These are phyloP conservation scores for Phyllosticta paracitricarpa DNA, from an alignment of 2,329 filamentous ascomycete species.

Conservation along the genomic window DNA sequence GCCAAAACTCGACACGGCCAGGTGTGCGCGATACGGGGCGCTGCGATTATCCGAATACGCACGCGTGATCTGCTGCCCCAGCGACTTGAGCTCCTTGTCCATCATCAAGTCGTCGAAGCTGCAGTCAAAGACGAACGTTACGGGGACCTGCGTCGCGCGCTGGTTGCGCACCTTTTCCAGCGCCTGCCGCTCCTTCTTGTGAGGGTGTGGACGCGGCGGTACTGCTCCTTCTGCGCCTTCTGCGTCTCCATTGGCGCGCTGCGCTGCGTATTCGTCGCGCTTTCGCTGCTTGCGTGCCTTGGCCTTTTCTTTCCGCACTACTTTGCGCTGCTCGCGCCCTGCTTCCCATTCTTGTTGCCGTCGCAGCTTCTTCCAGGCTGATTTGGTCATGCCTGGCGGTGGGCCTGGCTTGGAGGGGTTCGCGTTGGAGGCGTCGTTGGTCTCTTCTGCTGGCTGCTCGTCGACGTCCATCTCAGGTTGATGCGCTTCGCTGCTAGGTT, in stretches of 20 bases:
- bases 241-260: not conserved
- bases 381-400: slow-evolving; percentile 54
- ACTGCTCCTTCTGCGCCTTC: slow-evolving; percentile 10
- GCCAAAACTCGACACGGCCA: slow-evolving; percentile 70
- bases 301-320: slow-evolving; percentile 47
- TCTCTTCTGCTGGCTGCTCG: not conserved
- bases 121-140: slow-evolving; percentile 82
- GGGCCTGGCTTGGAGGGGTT: slow-evolving; percentile 6
- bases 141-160: slow-evolving; percentile 51
- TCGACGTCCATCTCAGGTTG: slow-evolving; percentile 4
- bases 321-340: slow-evolving; percentile 48
- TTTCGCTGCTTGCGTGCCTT: slow-evolving; percentile 44
- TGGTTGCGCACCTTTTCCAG: slow-evolving; percentile 16
- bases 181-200: slow-evolving; percentile 12
- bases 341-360: slow-evolving; percentile 68
- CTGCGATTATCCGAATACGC: slow-evolving; percentile 81
- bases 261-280: slow-evolving; percentile 28
- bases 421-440: not conserved
- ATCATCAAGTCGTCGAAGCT: slow-evolving; percentile 85
- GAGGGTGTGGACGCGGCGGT: slow-evolving; percentile 17
- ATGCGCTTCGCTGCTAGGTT: slow-evolving; percentile 1
- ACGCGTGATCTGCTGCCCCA: slow-evolving; percentile 74
- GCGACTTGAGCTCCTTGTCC: slow-evolving; percentile 73
- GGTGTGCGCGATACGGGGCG: slow-evolving; percentile 55
- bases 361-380: slow-evolving; percentile 69